Base-by-base conservation (phyloP, 805 yeast species). In the Vanderwaltozyma verrucispora region DNA sequence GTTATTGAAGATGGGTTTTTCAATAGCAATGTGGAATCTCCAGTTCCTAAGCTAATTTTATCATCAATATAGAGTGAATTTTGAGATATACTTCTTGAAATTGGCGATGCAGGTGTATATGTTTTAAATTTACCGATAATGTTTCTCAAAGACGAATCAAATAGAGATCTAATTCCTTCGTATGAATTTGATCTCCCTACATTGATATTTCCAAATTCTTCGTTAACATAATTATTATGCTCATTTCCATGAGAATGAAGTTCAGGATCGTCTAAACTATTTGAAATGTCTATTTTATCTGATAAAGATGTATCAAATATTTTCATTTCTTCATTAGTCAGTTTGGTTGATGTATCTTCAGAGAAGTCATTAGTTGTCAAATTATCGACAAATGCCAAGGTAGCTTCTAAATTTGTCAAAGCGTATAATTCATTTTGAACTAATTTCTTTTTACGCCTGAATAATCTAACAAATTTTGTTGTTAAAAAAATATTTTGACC, bases 351-450 rank as follows among this genome's bases (percentile, higher is more conserved):
- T 17, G 14, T 20, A 9, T 37, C 33, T 8, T 45, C 34, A 3
- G 60, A 45, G 30, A 54, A 47, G 34, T 55, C 59, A 18, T 21
- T 23, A 4, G 43, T 24, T 12, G 55, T 52, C 16, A 58, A 42
- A 2, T 54, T 53, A 28, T 54, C 61, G n/a, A 59, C 43, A 33
- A 56, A 59, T n/a, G 48, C 48, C 12, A 59, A 40, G 2, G 62
- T 59, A 2, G 62, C 63, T 28, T 57, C 62, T 9, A 57, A 38
- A 41, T 59, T 59, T 10, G 63, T 59, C 13, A 57, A 37, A 11
- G 55, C 59, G 42, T 48, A 59, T 15, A 55, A 39, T 38, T 57
- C 63, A 32, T 53, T 53, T 39, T 56, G 55, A 5, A 53, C 50
- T n/a, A 59, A 39, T 32, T 53, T 53, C 30, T 53, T 54, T 35